Evolutionary conservation across 1,139 yeast genomes (phyloP).

Genomic region (Debaryomyces sp.): DNA sequence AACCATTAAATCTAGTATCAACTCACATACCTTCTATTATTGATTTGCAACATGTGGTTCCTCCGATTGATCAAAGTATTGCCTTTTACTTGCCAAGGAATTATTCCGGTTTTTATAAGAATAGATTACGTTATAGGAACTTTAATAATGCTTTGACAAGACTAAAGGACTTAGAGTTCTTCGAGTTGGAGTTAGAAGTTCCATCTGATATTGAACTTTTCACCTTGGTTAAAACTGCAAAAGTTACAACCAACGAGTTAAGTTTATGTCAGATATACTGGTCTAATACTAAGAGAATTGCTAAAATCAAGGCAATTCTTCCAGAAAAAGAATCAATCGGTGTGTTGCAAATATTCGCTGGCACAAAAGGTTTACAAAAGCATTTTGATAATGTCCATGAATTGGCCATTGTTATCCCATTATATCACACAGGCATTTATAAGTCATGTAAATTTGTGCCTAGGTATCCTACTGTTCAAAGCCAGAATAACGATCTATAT

Average conservation of each 20-base stretch:
- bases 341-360: slow-evolving; percentile 74
- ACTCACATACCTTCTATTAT: slow-evolving; percentile 85
- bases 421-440: slow-evolving; percentile 70
- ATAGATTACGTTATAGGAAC: slow-evolving; percentile 59
- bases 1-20: slow-evolving; percentile 74
- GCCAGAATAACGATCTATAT: slow-evolving; percentile 75
- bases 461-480: slow-evolving; percentile 70
- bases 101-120: slow-evolving; percentile 75
- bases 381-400: slow-evolving; percentile 67
- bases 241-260: slow-evolving; percentile 52
- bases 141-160: slow-evolving; percentile 79
- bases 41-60: slow-evolving; percentile 81
- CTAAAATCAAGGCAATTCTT: slow-evolving; percentile 77
- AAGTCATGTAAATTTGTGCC: slow-evolving; percentile 64
- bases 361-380: slow-evolving; percentile 63
- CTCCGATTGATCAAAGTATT: slow-evolving; percentile 77
- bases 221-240: slow-evolving; percentile 55
- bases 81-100: slow-evolving; percentile 83
- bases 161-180: slow-evolving; percentile 72
- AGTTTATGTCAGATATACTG: slow-evolving; percentile 79
- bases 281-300: slow-evolving; percentile 64
- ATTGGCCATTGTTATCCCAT: slow-evolving; percentile 74
- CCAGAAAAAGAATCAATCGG: slow-evolving; percentile 74
- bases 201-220: slow-evolving; percentile 72
- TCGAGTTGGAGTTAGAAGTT: slow-evolving; percentile 73